Percentiles rank a stretch among this genome's conserved stretches.
Evolutionary conservation across 1,139 yeast genomes (phyloP).

Genomic region (Blastobotrys proliferans): DNA sequence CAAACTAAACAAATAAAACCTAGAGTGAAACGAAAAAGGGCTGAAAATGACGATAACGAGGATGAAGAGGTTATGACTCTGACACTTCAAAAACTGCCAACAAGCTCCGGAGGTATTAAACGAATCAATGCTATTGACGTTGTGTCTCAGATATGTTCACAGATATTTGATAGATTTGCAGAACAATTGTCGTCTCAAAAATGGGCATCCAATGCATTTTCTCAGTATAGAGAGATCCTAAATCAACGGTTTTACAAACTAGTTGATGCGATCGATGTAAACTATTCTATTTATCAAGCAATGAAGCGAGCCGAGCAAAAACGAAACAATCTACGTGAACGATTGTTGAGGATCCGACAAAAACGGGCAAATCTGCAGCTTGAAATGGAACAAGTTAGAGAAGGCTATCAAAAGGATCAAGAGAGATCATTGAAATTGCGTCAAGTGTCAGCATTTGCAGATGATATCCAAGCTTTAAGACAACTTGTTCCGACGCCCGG

Average conservation of each 20-base stretch:
- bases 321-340: conserved; percentile 21
- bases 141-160: conserved; percentile 21
- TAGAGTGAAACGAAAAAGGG: no score
- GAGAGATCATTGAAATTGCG: conserved; percentile 14
- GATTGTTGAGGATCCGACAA: conserved; percentile 22
- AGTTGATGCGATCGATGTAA: conserved; percentile 23
- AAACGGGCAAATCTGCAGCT: conserved; percentile 19
- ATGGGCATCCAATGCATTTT: conserved; percentile 14
- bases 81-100: conserved; percentile 19
- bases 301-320: conserved; percentile 21
- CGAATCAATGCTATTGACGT: conserved; percentile 27
- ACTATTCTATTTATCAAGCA: conserved; percentile 18
- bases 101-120: conserved; percentile 20
- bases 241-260: conserved; percentile 19
- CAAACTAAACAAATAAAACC: no score
- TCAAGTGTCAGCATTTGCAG: conserved; percentile 19
- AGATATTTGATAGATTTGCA: conserved; percentile 16
- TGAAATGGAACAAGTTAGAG: conserved; percentile 21
- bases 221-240: conserved; percentile 19
- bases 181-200: conserved; percentile 4
- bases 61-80: conserved; percentile 11
- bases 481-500: conserved; percentile 2
- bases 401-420: conserved; percentile 14
- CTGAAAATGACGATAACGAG: background rate
- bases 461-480: conserved; percentile 15